Base-by-base conservation (phyloP, 768 basidiomycete species). In the Lactarius indigo region DNA sequence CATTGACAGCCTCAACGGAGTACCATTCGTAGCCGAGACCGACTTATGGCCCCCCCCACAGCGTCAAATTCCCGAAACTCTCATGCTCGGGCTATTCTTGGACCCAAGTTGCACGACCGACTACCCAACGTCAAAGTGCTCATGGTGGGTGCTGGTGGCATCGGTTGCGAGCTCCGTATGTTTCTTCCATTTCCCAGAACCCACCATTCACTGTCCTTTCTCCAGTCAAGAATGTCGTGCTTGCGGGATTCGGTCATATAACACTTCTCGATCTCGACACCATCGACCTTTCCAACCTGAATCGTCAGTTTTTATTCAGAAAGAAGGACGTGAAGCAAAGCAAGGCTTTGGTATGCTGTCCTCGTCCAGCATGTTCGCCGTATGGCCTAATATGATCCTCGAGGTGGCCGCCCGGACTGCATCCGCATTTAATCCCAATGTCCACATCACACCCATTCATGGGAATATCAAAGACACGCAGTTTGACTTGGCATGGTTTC, bases 291-390 rank as follows among this genome's bases (percentile, higher is more conserved):
- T 96, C 94, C 58, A 99, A 99, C 75, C 81, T 98, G 61, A 99
- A 99, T 74, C 85, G 96, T 26, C 96, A 98, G 73, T 99, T 98
- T 76, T 80, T 99, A 47, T 99, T 99, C 79, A 85, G 86, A 69
- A 98, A 98, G 79, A 96, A 96, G 74, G 95, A 98, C 73, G 91
- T 99, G 63, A 97, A 97, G 74, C 92, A 97, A 73, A 90, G 95
- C 72, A 99, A 99, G 79, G 92, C 96, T 2, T 74, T 96, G 78
- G 95, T 94, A 66, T 52, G 86, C 68, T n/a, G 4, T 42, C 9
- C 50, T 57, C 31, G 44, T 23, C 15, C 66, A 10, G 30, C 70
- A 42, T 58, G 30, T 39, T 26, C 37, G 33, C 41, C 28, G n/a
- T 57, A 47, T n/a, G 41, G 55, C 35, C 58, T 57, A 37, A 57